phyloP scores from a whole-genome alignment of 768 basidiomycete species.

The Agaricus blazei region DNA sequence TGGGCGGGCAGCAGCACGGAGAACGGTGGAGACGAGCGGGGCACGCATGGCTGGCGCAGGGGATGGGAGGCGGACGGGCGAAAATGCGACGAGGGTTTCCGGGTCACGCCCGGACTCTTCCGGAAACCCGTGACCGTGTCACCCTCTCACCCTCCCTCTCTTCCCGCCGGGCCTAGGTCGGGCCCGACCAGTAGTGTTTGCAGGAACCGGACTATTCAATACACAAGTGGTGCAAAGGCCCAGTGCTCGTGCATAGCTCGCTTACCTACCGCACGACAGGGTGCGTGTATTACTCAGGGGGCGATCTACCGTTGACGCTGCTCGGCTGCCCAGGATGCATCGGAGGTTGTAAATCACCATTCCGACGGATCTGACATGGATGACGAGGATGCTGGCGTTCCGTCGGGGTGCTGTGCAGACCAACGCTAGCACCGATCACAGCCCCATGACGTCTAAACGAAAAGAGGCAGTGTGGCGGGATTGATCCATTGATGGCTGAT shows the following conservation, averaged over 20 bases:
- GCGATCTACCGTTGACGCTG: no score
- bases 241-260: no score
- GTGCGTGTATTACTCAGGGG: no score
- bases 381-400: no score
- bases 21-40: conserved; percentile 54
- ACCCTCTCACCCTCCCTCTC: background rate
- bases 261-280: no score
- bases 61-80: conserved; percentile 10
- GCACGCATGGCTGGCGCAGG: conserved; percentile 40
- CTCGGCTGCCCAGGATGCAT: no score
- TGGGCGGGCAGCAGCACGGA: conserved; percentile 57
- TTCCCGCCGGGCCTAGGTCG: background rate
- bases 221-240: no score
- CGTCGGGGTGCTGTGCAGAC: no score
- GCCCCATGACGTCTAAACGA: background rate
- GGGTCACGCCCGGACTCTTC: conserved; percentile 23
- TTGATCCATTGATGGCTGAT: background rate
- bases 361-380: no score
- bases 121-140: conserved; percentile 15
- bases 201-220: no score
- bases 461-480: background rate
- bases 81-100: conserved; percentile 21
- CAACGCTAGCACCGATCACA: background rate
- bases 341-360: no score
- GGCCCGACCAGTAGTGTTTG: no score